Evolutionary conservation across 495 filamentous ascomycete genomes (phyloP).

Genomic region (Annulohypoxylon maeteangense): DNA sequence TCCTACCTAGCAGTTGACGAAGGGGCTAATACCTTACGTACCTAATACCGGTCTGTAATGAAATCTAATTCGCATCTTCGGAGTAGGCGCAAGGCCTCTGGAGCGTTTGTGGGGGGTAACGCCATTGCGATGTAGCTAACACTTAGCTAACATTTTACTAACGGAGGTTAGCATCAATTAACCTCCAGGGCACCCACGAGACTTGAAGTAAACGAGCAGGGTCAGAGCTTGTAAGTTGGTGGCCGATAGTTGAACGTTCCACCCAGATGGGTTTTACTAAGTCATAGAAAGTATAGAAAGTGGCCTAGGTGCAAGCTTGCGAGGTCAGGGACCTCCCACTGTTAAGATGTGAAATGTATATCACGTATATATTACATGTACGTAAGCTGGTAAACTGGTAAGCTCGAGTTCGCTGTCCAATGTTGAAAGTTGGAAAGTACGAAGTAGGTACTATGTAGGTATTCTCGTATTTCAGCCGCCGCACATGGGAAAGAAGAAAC

Average conservation of each 20-base stretch:
- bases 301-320: slow-evolving; percentile 19
- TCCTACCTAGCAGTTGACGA: background rate
- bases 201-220: slow-evolving; percentile 16
- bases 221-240: slow-evolving; percentile 29
- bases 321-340: background rate
- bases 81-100: slow-evolving; percentile 5
- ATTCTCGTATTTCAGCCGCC: slow-evolving; percentile 37
- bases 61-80: slow-evolving; percentile 26
- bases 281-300: background rate
- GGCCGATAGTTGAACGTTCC: slow-evolving; percentile 36
- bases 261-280: slow-evolving; percentile 32
- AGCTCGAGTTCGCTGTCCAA: background rate
- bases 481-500: slow-evolving; percentile 10
- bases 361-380: background rate
- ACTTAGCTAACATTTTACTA: slow-evolving; percentile 9
- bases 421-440: background rate
- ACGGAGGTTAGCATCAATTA: slow-evolving; percentile 10
- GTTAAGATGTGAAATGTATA: background rate
- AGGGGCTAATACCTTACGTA: slow-evolving; percentile 11
- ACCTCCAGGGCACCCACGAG: slow-evolving; percentile 21
- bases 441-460: slow-evolving; percentile 1
- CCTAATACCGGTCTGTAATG: slow-evolving; percentile 18
- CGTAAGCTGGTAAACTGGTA: background rate
- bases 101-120: slow-evolving; percentile 30
- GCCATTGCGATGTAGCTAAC: slow-evolving; percentile 30